These are phyloP conservation scores for Tripterygium wilfordii DNA, from an alignment of 177 flowering plant genomes.

Conservation along the genomic window DNA sequence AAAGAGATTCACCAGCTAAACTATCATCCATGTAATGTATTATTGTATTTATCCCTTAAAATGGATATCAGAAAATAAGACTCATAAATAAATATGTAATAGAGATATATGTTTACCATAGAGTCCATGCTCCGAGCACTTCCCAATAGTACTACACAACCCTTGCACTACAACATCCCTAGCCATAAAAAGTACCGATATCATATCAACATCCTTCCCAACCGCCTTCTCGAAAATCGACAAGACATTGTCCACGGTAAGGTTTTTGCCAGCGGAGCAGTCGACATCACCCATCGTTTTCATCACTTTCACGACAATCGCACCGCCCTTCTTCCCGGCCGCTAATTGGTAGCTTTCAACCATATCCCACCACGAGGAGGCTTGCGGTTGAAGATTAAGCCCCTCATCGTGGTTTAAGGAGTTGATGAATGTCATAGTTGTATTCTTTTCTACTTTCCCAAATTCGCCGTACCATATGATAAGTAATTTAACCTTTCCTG, in stretches of 20 bases:
- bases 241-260: constrained; percentile 22
- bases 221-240: constrained; percentile 13
- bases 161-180: constrained; percentile 27
- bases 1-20: too few species aligned
- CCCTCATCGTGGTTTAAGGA: constrained; percentile 17
- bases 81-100: too few species aligned
- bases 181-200: constrained; percentile 24
- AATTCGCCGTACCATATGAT: constrained; percentile 30
- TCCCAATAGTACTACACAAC: constrained; percentile 24
- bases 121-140: too few species aligned
- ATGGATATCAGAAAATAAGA: too few species aligned
- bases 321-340: background rate
- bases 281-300: constrained; percentile 11
- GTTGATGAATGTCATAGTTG: constrained; percentile 18
- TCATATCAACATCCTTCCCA: constrained; percentile 3
- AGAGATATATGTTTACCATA: too few species aligned
- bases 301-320: constrained; percentile 19
- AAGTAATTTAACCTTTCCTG: constrained; percentile 14
- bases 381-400: constrained; percentile 13
- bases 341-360: constrained; percentile 32
- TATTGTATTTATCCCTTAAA: too few species aligned
- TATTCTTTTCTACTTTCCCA: constrained; percentile 19
- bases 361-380: constrained; percentile 33
- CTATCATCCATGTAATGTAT: too few species aligned
- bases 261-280: constrained; percentile 23